Evolutionary conservation across 805 yeast species (phyloP).

Genomic region (Saturnispora serradocipensis): DNA sequence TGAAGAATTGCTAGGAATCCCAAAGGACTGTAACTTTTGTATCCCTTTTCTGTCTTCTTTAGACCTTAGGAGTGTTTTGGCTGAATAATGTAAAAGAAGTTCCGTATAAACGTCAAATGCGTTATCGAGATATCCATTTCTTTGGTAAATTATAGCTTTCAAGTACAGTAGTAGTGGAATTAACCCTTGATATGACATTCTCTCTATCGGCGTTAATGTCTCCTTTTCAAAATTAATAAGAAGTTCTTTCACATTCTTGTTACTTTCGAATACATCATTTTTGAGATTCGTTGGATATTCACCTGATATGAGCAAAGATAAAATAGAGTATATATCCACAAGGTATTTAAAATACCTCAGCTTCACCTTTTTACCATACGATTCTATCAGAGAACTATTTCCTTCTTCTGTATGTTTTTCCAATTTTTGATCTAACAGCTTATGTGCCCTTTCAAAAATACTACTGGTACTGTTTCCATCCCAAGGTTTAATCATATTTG

Average conservation of each 20-base stretch:
- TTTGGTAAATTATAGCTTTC: background rate
- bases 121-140: background rate
- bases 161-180: background rate
- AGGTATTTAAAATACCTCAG: background rate
- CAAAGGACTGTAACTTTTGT: background rate
- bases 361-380: background rate
- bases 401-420: background rate
- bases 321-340: background rate
- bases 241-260: background rate
- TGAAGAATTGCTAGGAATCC: background rate
- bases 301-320: background rate
- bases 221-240: background rate
- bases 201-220: background rate
- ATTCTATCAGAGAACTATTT: background rate
- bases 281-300: background rate
- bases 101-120: background rate
- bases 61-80: background rate
- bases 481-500: conserved; percentile 29
- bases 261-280: background rate
- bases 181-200: background rate
- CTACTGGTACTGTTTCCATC: conserved; percentile 18
- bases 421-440: conserved; percentile 28
- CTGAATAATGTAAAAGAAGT: background rate
- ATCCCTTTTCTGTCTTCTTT: background rate
- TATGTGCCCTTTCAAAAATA: conserved; percentile 12